A percentile compares a stretch with the other conserved stretches of the same genome.
These are phyloP conservation scores for Ustanciosporium gigantosporum DNA, from an alignment of 1,284 basidiomycete species.

Conservation along the genomic window DNA sequence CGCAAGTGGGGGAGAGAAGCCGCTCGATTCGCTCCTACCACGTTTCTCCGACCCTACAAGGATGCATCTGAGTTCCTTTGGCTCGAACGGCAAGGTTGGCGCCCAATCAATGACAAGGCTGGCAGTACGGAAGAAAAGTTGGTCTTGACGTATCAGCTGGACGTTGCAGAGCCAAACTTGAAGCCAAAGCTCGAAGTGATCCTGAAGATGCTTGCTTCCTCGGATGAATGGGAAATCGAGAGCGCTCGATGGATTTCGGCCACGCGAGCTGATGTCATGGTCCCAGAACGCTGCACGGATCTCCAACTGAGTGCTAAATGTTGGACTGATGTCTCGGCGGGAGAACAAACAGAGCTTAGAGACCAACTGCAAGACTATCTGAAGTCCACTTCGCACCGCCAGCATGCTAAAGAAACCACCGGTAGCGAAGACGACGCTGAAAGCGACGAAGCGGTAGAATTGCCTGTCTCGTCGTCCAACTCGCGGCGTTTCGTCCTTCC, in stretches of 20 bases:
- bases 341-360: too few relatives aligned
- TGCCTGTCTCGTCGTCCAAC: too few relatives aligned
- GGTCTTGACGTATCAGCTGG: slow-evolving; percentile 11
- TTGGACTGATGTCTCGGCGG: background rate
- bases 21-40: slow-evolving; percentile 22
- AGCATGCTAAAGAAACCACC: too few relatives aligned
- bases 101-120: background rate
- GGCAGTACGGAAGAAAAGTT: slow-evolving; percentile 2
- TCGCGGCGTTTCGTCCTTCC: too few relatives aligned
- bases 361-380: too few relatives aligned
- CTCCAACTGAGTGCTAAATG: background rate
- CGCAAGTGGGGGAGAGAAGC: slow-evolving; percentile 16
- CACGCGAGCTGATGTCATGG: background rate
- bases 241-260: background rate
- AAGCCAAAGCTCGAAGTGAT: background rate
- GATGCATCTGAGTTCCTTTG: slow-evolving; percentile 18
- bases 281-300: background rate
- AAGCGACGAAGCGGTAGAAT: too few relatives aligned
- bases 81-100: slow-evolving; percentile 20
- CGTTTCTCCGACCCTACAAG: slow-evolving; percentile 32
- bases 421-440: too few relatives aligned
- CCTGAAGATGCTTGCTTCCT: background rate
- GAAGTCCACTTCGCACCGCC: too few relatives aligned
- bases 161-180: background rate
- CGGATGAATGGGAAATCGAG: background rate